phyloP scores from a whole-genome alignment of 2,329 filamentous ascomycete species.

The Pseudogymnoascus sp. region DNA sequence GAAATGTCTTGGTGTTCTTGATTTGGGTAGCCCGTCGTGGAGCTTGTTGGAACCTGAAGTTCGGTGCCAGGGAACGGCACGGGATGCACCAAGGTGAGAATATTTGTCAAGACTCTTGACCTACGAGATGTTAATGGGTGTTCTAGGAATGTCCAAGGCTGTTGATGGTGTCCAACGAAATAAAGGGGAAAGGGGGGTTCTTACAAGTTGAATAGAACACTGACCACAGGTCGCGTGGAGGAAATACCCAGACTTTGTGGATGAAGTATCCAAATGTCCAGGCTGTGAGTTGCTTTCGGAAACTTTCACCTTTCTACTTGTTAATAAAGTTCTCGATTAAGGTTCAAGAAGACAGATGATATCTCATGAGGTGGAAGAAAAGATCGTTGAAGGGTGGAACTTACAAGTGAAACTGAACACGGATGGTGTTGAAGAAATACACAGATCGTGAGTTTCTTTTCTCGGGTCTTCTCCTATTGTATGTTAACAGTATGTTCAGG shows the following conservation, averaged over 20 bases:
- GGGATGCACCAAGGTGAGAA: neutral
- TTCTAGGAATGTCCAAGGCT: neutral
- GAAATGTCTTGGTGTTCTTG: neutral
- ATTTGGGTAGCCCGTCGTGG: neutral
- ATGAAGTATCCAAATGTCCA: neutral
- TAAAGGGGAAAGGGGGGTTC: neutral
- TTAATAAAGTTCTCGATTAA: neutral
- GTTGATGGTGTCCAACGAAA: neutral
- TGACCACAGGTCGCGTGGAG: neutral
- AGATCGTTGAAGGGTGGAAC: neutral
- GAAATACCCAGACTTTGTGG: neutral
- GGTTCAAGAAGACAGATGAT: neutral
- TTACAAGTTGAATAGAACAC: neutral
- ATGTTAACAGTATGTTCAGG: neutral
- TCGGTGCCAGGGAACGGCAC: neutral
- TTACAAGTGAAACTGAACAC: neutral
- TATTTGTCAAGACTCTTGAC: neutral
- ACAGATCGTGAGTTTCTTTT: neutral
- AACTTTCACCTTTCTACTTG: neutral
- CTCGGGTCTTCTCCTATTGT: neutral
- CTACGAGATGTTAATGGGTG: neutral
- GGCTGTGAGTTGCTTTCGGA: neutral
- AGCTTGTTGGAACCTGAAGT: neutral
- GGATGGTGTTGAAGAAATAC: neutral
- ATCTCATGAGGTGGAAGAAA: neutral